Conservation (phyloP, 2,329 filamentous ascomycete species). For the Paraconiothyrium sp. region DNA sequence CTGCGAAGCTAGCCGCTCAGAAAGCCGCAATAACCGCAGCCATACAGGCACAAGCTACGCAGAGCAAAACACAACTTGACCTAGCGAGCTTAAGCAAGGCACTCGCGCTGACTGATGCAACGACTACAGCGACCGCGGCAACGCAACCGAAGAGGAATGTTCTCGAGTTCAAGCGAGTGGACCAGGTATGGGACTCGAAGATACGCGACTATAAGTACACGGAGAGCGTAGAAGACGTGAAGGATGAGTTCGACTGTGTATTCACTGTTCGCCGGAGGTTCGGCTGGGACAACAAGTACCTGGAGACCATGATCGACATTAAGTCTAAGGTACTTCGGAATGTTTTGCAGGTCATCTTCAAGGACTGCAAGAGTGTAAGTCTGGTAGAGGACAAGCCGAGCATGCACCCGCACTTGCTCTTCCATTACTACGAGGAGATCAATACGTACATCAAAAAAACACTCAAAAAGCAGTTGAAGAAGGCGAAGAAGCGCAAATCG, state of each 20-base stretch:
- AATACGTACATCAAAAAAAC: conserved; percentile 67
- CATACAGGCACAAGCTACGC: conserved; percentile 20
- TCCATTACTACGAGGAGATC: conserved; percentile 80
- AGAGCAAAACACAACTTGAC: conserved; percentile 14
- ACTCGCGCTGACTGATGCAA: conserved; percentile 17
- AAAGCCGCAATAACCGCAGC: conserved; percentile 24
- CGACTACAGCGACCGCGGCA: conserved; percentile 20
- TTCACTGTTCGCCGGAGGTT: conserved; percentile 87
- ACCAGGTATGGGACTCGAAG: conserved; percentile 65
- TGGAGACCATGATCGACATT: conserved; percentile 79
- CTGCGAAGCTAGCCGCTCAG: conserved; percentile 27
- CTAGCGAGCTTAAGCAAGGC: neutral
- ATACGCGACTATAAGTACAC: conserved; percentile 69
- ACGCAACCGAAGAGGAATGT: conserved; percentile 46
- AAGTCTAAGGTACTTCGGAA: conserved; percentile 83
- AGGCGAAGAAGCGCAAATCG: conserved; percentile 69
- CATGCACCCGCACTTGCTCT: conserved; percentile 59
- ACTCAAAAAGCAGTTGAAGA: conserved; percentile 67
- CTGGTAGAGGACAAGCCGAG: conserved; percentile 82
- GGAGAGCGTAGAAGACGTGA: conserved; percentile 72
- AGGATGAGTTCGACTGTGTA: conserved; percentile 75
- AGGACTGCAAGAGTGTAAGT: conserved; percentile 79
- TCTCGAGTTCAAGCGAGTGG: conserved; percentile 74
- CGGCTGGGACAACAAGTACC: conserved; percentile 84
- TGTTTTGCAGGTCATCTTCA: conserved; percentile 75